Evolutionary conservation across 306 rosid species (phyloP).

Genomic region (Acacia crassicarpa): DNA sequence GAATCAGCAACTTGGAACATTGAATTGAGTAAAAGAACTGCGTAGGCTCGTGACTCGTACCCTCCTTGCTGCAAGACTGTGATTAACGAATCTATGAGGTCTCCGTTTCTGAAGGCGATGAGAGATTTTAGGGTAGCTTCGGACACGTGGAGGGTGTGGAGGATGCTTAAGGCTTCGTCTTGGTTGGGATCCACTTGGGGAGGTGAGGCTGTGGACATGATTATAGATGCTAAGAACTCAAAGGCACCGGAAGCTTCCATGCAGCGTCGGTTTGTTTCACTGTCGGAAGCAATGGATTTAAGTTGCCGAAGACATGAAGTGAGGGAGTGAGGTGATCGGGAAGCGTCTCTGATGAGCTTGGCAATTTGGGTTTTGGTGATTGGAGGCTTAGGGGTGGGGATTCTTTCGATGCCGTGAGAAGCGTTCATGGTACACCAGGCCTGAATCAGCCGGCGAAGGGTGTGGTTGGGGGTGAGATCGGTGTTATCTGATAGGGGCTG

Average conservation of each 20-base stretch:
- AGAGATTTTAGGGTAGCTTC: slow-evolving; percentile 44
- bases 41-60: slow-evolving; percentile 70
- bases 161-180: slow-evolving; percentile 62
- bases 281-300: slow-evolving; percentile 60
- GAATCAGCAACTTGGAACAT: slow-evolving; percentile 51
- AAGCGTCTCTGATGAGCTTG: slow-evolving; percentile 51
- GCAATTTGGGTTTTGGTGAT: slow-evolving; percentile 43
- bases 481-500: slow-evolving; percentile 41
- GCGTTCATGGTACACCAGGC: slow-evolving; percentile 88
- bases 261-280: slow-evolving; percentile 57
- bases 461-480: slow-evolving; percentile 81
- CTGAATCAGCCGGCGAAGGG: slow-evolving; percentile 80
- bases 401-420: slow-evolving; percentile 63
- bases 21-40: slow-evolving; percentile 56
- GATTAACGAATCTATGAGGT: slow-evolving; percentile 46
- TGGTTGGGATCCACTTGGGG: background rate
- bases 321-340: slow-evolving; percentile 39
- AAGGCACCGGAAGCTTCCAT: slow-evolving; percentile 63
- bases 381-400: slow-evolving; percentile 85
- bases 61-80: slow-evolving; percentile 48
- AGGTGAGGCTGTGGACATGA: background rate
- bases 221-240: slow-evolving; percentile 54
- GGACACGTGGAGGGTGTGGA: slow-evolving; percentile 51
- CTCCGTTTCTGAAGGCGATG: slow-evolving; percentile 17
- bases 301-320: slow-evolving; percentile 45